Percentiles rank a stretch among this genome's conserved stretches.
Evolutionary conservation across 1,139 yeast species (phyloP).

Genomic region (Pichia sp.): DNA sequence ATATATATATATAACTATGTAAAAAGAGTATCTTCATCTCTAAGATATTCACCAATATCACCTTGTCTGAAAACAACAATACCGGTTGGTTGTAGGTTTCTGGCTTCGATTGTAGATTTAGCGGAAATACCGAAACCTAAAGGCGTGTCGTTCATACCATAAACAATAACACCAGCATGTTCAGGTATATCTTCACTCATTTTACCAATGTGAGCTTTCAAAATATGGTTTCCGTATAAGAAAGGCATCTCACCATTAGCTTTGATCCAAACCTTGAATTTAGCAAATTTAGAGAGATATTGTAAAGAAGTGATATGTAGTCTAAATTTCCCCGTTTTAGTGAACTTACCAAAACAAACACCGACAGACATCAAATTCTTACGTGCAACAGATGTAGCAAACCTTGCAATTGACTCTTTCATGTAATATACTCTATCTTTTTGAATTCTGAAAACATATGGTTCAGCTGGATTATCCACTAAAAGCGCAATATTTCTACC

Average conservation of each 20-base stretch:
- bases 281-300: conserved; percentile 78
- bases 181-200: conserved; percentile 98
- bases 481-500: conserved; percentile 89
- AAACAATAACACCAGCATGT: conserved; percentile 91
- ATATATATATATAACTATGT: conserved; percentile 34
- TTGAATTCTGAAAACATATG: conserved; percentile 91
- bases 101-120: conserved; percentile 82
- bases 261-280: conserved; percentile 93
- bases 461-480: conserved; percentile 82
- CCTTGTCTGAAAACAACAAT: conserved; percentile 96
- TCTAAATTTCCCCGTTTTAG: conserved; percentile 95
- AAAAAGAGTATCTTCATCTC: conserved; percentile 95
- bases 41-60: conserved; percentile 94
- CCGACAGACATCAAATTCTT: conserved; percentile 89
- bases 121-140: conserved; percentile 95
- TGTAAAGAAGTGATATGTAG: conserved; percentile 88
- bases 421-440: conserved; percentile 96
- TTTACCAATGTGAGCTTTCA: conserved; percentile 94
- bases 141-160: conserved; percentile 87
- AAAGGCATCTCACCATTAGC: conserved; percentile 98
- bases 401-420: conserved; percentile 70
- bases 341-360: conserved; percentile 89
- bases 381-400: conserved; percentile 87
- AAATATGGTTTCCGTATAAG: conserved; percentile 89
- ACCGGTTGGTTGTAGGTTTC: conserved; percentile 84